Evolutionary conservation across 306 rosid genomes (phyloP).

Genomic region (Lotus japonicus): DNA sequence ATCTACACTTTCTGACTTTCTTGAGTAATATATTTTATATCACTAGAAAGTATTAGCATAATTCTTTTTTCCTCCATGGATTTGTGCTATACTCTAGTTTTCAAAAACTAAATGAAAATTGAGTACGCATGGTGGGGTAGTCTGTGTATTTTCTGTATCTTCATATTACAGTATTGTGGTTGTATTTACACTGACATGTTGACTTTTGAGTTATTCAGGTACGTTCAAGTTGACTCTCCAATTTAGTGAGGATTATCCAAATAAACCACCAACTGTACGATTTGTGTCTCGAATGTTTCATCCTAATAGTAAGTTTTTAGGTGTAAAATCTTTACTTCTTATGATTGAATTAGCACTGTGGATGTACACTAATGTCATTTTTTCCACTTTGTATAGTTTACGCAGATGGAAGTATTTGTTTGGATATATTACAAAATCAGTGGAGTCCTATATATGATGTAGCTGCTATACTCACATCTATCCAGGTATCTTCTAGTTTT

Average conservation of each 20-base stretch:
- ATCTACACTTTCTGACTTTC: too few species aligned
- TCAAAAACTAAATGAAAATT: neutral
- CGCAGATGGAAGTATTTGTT: slow-evolving; percentile 45
- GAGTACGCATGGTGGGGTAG: neutral
- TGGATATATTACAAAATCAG: slow-evolving; percentile 42
- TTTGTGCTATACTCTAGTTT: neutral
- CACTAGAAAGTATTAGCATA: too few species aligned
- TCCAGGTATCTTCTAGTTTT: slow-evolving; percentile 26
- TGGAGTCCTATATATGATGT: slow-evolving; percentile 51
- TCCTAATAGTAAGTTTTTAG: slow-evolving; percentile 61
- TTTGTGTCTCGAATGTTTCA: slow-evolving; percentile 81
- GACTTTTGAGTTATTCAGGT: slow-evolving; percentile 43
- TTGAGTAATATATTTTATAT: too few species aligned
- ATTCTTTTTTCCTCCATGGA: too few species aligned
- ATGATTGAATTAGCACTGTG: neutral
- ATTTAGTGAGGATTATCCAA: slow-evolving; percentile 67
- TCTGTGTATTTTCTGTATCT: neutral
- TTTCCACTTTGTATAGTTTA: slow-evolving; percentile 25
- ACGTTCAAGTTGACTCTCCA: slow-evolving; percentile 74
- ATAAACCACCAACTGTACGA: slow-evolving; percentile 70
- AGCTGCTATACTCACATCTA: slow-evolving; percentile 41
- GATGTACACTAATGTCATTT: neutral
- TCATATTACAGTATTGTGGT: neutral
- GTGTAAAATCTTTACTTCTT: neutral
- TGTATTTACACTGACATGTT: neutral